Percentiles rank a stretch among this genome's conserved stretches.
Evolutionary conservation across 1,139 yeast genomes (phyloP).

Genomic region (Torulaspora pretoriensis): DNA sequence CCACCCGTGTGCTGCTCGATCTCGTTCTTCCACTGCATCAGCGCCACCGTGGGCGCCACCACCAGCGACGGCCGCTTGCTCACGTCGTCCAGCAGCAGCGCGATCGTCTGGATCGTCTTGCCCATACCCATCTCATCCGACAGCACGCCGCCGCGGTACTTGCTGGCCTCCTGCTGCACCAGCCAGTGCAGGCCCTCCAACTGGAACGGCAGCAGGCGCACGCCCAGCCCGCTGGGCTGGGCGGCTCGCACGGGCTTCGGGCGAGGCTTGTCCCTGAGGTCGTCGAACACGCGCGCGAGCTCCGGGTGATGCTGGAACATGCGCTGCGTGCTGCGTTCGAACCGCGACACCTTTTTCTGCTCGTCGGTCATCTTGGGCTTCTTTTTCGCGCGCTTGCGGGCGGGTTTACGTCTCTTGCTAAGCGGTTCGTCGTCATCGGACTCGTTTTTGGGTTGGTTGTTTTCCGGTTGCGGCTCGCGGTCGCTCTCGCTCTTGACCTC

Average conservation of each 20-base stretch:
- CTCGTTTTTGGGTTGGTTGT: too few relatives aligned
- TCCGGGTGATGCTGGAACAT: slow-evolving; percentile 76
- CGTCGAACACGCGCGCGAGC: slow-evolving; percentile 64
- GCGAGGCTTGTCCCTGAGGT: slow-evolving; percentile 48
- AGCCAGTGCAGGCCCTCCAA: slow-evolving; percentile 92
- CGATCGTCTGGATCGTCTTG: slow-evolving; percentile 92
- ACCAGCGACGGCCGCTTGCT: slow-evolving; percentile 74
- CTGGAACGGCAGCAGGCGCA: slow-evolving; percentile 81
- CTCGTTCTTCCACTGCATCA: slow-evolving; percentile 97
- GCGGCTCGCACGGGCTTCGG: slow-evolving; percentile 56
- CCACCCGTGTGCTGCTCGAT: slow-evolving; percentile 80
- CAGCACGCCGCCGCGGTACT: slow-evolving; percentile 81
- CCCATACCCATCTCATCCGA: slow-evolving; percentile 99
- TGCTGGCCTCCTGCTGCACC: slow-evolving; percentile 68
- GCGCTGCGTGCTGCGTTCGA: slow-evolving; percentile 59
- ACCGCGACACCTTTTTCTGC: slow-evolving; percentile 53
- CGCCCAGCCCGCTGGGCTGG: slow-evolving; percentile 78
- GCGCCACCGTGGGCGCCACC: slow-evolving; percentile 95
- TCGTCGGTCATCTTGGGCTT: slow-evolving; percentile 29
- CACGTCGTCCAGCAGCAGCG: slow-evolving; percentile 67
- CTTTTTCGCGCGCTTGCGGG: slow-evolving; percentile 24
- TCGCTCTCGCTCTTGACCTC: slow-evolving; percentile 10
- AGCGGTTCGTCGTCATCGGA: slow-evolving; percentile 31
- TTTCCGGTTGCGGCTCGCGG: too few relatives aligned
- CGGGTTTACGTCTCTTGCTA: slow-evolving; percentile 19